Percentiles rank a stretch among this genome's conserved stretches.
Conservation (phyloP, 2,329 filamentous ascomycete genomes). For the Monascus ruber region DNA sequence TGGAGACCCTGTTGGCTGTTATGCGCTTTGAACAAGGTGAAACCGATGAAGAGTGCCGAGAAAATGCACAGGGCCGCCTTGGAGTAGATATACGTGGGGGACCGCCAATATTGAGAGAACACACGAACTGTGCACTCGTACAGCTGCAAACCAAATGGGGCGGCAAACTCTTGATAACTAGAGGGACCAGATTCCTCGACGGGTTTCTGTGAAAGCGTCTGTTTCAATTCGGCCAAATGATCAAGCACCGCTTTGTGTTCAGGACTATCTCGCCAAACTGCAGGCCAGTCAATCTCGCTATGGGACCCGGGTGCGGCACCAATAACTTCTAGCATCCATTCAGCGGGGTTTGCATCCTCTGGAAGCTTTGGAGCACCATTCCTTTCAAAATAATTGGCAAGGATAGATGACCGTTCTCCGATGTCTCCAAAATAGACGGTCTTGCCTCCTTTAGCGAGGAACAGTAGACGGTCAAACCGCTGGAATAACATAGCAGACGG, state of each 20-base stretch:
- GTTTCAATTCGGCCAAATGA: slow-evolving; percentile 42
- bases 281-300: slow-evolving; percentile 55
- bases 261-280: slow-evolving; percentile 48
- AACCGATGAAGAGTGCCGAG: slow-evolving; percentile 66
- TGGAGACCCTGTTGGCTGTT: slow-evolving; percentile 71
- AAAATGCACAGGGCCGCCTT: slow-evolving; percentile 59
- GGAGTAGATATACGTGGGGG: slow-evolving; percentile 77
- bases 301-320: slow-evolving; percentile 52
- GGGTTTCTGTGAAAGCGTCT: slow-evolving; percentile 29
- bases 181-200: slow-evolving; percentile 37
- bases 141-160: slow-evolving; percentile 59
- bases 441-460: slow-evolving; percentile 53
- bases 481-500: slow-evolving; percentile 94
- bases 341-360: slow-evolving; percentile 58
- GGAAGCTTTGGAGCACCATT: slow-evolving; percentile 52
- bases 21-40: slow-evolving; percentile 65
- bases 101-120: slow-evolving; percentile 88
- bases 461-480: slow-evolving; percentile 58
- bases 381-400: slow-evolving; percentile 53
- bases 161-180: slow-evolving; percentile 67
- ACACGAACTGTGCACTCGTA: slow-evolving; percentile 59
- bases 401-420: slow-evolving; percentile 45
- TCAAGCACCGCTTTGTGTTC: slow-evolving; percentile 48
- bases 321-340: slow-evolving; percentile 57
- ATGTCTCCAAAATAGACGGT: slow-evolving; percentile 62